Conservation (phyloP, 169 alveolate genomes). For the Neospora caninum region DNA sequence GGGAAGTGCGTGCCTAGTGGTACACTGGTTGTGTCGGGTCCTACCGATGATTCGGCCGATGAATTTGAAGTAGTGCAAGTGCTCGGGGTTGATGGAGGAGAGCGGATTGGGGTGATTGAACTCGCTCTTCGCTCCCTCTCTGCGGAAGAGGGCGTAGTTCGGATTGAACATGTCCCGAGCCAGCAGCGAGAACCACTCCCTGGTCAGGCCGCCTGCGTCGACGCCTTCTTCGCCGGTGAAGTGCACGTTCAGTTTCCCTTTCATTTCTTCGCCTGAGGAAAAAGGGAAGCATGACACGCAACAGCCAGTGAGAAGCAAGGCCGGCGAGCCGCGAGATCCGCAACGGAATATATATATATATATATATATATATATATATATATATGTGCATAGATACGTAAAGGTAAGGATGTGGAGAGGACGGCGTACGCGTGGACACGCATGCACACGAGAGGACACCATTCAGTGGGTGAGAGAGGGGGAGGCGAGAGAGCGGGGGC, state of each 20-base stretch:
- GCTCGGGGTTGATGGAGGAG: slow-evolving; percentile 94
- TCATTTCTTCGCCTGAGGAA: slow-evolving; percentile 91
- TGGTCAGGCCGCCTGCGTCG: slow-evolving; percentile 99
- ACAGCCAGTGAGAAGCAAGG: neutral
- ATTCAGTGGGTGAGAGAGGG: too few species aligned
- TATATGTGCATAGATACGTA: too few species aligned
- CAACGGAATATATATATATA: too few species aligned
- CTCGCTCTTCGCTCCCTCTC: slow-evolving; percentile 91
- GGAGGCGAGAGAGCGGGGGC: too few species aligned
- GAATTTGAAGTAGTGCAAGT: slow-evolving; percentile 96
- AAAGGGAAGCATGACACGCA: neutral
- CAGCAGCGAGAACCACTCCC: slow-evolving; percentile 97
- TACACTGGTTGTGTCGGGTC: too few species aligned
- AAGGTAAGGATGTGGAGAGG: too few species aligned
- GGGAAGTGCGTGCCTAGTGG: neutral
- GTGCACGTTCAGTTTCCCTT: slow-evolving; percentile 92
- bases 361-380: too few species aligned
- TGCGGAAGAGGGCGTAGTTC: slow-evolving; percentile 94
- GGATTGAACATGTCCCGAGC: slow-evolving; percentile 99
- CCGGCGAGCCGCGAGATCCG: neutral
- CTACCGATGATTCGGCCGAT: slow-evolving; percentile 98
- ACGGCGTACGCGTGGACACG: too few species aligned
- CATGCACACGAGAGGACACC: too few species aligned
- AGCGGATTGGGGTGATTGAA: slow-evolving; percentile 97
- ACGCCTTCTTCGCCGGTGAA: slow-evolving; percentile 98